Conservation (phyloP, 1,284 basidiomycete species). For the Fomitopsis palustris region DNA sequence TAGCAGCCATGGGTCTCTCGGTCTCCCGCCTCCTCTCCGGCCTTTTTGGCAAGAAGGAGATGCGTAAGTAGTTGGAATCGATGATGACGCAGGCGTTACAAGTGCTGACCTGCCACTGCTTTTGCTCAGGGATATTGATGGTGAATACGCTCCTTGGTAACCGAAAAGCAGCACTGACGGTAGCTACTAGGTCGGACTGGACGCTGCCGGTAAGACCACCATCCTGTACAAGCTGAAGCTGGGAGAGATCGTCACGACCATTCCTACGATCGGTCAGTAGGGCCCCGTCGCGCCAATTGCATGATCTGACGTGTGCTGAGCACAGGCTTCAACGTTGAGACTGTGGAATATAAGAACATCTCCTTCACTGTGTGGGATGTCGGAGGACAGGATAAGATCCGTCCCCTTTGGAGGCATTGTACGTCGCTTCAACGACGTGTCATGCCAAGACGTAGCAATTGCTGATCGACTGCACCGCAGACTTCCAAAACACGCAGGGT, state of each 20-base stretch:
- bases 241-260: constrained; percentile 98
- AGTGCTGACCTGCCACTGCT: constrained; percentile 15
- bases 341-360: constrained; percentile 91
- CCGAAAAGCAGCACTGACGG: not conserved
- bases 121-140: constrained; percentile 68
- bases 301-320: constrained; percentile 1
- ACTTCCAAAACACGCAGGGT: constrained; percentile 99
- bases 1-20: constrained; percentile 74
- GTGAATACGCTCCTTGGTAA: constrained; percentile 32
- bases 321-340: constrained; percentile 96
- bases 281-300: constrained; percentile 1
- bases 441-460: constrained; percentile 5
- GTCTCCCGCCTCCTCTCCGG: constrained; percentile 79
- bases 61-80: constrained; percentile 69
- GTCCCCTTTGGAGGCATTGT: constrained; percentile 99
- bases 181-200: constrained; percentile 83
- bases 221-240: constrained; percentile 99
- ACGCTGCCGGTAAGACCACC: constrained; percentile 97
- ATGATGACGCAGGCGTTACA: constrained; percentile 21
- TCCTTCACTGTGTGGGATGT: constrained; percentile 92
- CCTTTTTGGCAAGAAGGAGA: constrained; percentile 99
- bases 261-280: constrained; percentile 93
- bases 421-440: constrained; percentile 34
- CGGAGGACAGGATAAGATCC: constrained; percentile 85
- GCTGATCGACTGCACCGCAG: constrained; percentile 38